These are phyloP conservation scores for Capsicum pubescens DNA, from an alignment of 257 asterid species.

Conservation along the genomic window DNA sequence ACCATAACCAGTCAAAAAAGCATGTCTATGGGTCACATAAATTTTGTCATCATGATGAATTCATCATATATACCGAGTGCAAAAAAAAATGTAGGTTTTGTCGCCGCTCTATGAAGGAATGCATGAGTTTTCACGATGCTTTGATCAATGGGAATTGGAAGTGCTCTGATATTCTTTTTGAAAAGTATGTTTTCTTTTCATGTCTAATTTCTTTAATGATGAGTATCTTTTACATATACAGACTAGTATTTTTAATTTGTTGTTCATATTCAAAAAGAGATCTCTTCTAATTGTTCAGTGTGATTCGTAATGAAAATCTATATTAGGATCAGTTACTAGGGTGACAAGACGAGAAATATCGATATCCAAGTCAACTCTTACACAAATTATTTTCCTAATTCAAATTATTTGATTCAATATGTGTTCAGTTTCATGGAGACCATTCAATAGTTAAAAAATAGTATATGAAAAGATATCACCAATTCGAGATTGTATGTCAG, in stretches of 20 bases:
- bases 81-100: conserved; percentile 46
- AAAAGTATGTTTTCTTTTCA: conserved; percentile 44
- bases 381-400: background rate
- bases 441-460: background rate
- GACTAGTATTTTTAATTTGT: background rate
- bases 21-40: conserved; percentile 42
- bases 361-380: background rate
- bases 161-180: conserved; percentile 52
- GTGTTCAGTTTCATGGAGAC: background rate
- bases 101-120: conserved; percentile 51
- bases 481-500: background rate
- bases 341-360: background rate
- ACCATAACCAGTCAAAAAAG: conserved; percentile 46
- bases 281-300: background rate
- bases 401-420: background rate
- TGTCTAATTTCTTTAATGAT: background rate
- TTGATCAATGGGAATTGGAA: conserved; percentile 43
- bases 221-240: background rate
- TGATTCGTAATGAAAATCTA: background rate
- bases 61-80: conserved; percentile 47
- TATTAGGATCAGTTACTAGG: background rate
- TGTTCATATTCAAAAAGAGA: background rate
- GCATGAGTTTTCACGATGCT: conserved; percentile 55
- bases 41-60: conserved; percentile 54
- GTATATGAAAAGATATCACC: background rate